phyloP scores from a whole-genome alignment of 257 asterid species.

The Solanum verrucosum region DNA sequence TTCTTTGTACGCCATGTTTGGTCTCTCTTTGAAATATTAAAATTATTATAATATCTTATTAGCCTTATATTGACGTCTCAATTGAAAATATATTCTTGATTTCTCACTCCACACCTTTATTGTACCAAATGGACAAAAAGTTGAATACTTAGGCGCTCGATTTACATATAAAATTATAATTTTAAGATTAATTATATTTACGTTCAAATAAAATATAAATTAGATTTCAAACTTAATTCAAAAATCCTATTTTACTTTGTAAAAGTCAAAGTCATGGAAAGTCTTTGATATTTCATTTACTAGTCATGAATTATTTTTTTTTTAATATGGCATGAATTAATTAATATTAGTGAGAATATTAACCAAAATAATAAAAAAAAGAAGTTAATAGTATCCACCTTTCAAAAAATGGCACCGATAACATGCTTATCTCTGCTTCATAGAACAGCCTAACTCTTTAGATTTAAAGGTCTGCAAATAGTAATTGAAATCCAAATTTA shows the following conservation, averaged over 20 bases:
- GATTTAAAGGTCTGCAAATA: neutral
- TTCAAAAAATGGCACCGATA: neutral
- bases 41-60: neutral
- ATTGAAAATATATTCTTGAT: neutral
- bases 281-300: neutral
- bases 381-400: neutral
- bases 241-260: neutral
- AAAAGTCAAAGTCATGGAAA: neutral
- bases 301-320: neutral
- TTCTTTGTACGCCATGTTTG: neutral
- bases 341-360: neutral
- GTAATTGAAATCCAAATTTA: neutral
- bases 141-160: rapidly evolving
- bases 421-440: neutral
- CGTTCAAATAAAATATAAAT: neutral
- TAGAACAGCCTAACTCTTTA: neutral
- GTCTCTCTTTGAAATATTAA: neutral
- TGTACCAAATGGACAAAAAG: neutral
- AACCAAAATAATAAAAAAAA: neutral
- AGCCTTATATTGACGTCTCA: neutral
- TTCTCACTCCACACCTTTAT: neutral
- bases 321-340: neutral
- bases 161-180: neutral
- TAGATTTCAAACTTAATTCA: neutral
- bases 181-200: neutral